Evolutionary conservation across 208 protist genomes (phyloP).

Genomic region (Angomonas deanei): DNA sequence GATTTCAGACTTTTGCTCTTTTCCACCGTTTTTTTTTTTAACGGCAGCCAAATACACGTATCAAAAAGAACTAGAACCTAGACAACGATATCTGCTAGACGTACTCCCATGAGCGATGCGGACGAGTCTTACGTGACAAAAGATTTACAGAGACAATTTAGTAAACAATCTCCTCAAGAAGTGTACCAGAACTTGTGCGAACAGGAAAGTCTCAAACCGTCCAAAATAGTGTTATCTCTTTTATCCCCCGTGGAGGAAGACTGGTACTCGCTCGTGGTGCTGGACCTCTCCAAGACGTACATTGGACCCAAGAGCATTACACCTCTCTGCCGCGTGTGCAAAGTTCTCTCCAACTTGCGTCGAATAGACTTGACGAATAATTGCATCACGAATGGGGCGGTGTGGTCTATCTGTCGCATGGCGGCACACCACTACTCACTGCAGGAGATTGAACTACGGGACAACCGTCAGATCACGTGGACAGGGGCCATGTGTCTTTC

Average conservation of each 20-base stretch:
- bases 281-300: conserved; percentile 65
- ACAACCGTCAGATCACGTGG: conserved; percentile 74
- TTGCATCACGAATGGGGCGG: conserved; percentile 64
- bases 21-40: no score
- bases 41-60: no score
- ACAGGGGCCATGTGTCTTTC: conserved; percentile 66
- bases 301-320: conserved; percentile 49
- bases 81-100: background rate
- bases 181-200: background rate
- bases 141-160: background rate
- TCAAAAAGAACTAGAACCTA: no score
- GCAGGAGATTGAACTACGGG: conserved; percentile 45
- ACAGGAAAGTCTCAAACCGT: background rate
- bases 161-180: background rate
- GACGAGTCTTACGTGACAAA: background rate
- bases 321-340: conserved; percentile 54
- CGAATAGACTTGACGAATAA: conserved; percentile 55
- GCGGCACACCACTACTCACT: conserved; percentile 48
- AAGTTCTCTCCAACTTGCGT: conserved; percentile 33
- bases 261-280: conserved; percentile 10
- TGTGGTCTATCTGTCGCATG: conserved; percentile 54
- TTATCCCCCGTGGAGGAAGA: background rate
- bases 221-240: background rate
- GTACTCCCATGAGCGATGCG: background rate
- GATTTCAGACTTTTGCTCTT: no score